phyloP scores from a whole-genome alignment of 805 yeast species.

The Cyberlindnera veronae region DNA sequence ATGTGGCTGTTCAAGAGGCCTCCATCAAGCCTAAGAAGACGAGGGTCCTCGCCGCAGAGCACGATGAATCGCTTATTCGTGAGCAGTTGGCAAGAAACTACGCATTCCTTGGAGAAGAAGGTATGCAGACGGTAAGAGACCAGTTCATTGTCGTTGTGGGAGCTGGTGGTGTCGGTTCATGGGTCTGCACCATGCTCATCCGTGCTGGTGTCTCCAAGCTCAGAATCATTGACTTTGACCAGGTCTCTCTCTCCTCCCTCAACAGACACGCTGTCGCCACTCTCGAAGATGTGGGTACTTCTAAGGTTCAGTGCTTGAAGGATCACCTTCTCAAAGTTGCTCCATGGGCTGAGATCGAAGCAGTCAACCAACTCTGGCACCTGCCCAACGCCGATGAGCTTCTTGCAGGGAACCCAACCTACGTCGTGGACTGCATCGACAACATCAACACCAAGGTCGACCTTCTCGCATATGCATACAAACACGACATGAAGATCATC shows the following conservation, averaged over 20 bases:
- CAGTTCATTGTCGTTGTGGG: constrained; percentile 81
- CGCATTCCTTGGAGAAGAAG: constrained; percentile 86
- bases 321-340: constrained; percentile 69
- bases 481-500: constrained; percentile 59
- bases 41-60: constrained; percentile 16
- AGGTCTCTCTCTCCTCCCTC: constrained; percentile 85
- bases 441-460: constrained; percentile 97
- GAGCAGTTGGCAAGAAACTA: constrained; percentile 94
- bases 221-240: constrained; percentile 90
- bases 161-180: constrained; percentile 98
- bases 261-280: constrained; percentile 95
- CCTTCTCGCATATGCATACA: constrained; percentile 67
- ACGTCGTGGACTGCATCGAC: constrained; percentile 92
- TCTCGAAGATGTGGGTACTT: constrained; percentile 85
- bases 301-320: constrained; percentile 81
- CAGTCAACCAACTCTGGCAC: constrained; percentile 75
- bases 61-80: constrained; percentile 69
- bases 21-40: constrained; percentile 6
- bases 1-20: constrained; percentile 1
- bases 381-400: constrained; percentile 61
- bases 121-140: constrained; percentile 66
- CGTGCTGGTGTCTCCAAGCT: constrained; percentile 85
- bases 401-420: constrained; percentile 55
- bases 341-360: constrained; percentile 91
- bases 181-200: constrained; percentile 88